A percentile compares a stretch with the other conserved stretches of the same genome.
phyloP scores from a whole-genome alignment of 2,329 filamentous ascomycete genomes.

The Cladosporium oxysporum region DNA sequence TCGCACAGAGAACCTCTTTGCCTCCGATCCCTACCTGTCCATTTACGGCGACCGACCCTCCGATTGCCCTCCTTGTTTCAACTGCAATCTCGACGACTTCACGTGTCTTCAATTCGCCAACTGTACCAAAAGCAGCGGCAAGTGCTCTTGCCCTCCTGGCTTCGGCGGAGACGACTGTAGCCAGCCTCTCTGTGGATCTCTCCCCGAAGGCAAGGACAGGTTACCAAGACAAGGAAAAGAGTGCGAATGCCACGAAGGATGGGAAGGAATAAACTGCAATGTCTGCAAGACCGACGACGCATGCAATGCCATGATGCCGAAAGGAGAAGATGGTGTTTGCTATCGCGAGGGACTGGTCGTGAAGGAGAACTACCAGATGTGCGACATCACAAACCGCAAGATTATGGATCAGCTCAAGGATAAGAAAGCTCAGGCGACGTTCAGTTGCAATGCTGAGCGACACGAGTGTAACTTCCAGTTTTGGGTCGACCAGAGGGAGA shows the following conservation, averaged over 20 bases:
- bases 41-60: slow-evolving; percentile 72
- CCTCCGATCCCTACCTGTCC: slow-evolving; percentile 47
- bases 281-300: slow-evolving; percentile 83
- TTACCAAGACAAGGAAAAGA: slow-evolving; percentile 68
- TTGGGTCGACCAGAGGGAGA: slow-evolving; percentile 92
- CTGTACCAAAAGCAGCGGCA: slow-evolving; percentile 87
- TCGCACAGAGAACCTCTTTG: slow-evolving; percentile 19
- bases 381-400: slow-evolving; percentile 93
- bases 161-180: slow-evolving; percentile 95
- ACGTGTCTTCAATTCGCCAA: slow-evolving; percentile 86
- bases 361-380: slow-evolving; percentile 96
- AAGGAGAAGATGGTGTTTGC: slow-evolving; percentile 79
- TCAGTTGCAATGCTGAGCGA: slow-evolving; percentile 77
- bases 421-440: slow-evolving; percentile 88
- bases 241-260: slow-evolving; percentile 89
- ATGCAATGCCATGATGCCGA: slow-evolving; percentile 85
- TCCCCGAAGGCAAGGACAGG: slow-evolving; percentile 78
- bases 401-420: slow-evolving; percentile 84
- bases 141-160: slow-evolving; percentile 87
- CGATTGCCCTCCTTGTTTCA: slow-evolving; percentile 89
- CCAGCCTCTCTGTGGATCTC: slow-evolving; percentile 84
- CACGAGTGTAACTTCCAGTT: slow-evolving; percentile 94
- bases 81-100: slow-evolving; percentile 93
- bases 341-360: slow-evolving; percentile 89
- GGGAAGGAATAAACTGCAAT: slow-evolving; percentile 95